These are phyloP conservation scores for Yamadazyma takamatsuzukensis DNA, from an alignment of 805 yeast species.

Conservation along the genomic window DNA sequence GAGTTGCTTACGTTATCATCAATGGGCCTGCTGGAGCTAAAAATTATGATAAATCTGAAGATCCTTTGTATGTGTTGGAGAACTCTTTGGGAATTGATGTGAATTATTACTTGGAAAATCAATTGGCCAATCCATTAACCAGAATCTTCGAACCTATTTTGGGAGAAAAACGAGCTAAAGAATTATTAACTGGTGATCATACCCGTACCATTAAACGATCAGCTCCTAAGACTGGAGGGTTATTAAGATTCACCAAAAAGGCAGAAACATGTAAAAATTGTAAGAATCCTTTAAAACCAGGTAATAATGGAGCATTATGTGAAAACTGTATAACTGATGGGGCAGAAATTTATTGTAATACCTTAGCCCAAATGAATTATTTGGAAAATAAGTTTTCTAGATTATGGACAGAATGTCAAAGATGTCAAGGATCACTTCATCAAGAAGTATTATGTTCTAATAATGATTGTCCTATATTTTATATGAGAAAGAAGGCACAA, in stretches of 20 bases:
- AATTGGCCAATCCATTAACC: constrained; percentile 84
- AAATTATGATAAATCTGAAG: constrained; percentile 94
- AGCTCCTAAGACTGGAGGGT: constrained; percentile 78
- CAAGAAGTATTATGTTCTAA: constrained; percentile 94
- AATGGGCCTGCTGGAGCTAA: constrained; percentile 68
- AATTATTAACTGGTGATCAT: constrained; percentile 77
- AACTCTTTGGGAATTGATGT: constrained; percentile 92
- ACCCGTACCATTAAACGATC: constrained; percentile 72
- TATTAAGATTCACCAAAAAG: constrained; percentile 88
- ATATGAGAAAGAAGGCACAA: constrained; percentile 88
- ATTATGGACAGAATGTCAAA: constrained; percentile 96
- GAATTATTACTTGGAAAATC: constrained; percentile 89
- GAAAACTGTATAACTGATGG: constrained; percentile 75
- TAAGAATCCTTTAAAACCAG: constrained; percentile 65
- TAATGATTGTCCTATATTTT: constrained; percentile 95
- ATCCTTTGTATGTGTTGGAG: constrained; percentile 89
- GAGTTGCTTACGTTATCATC: constrained; percentile 95
- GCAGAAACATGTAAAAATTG: constrained; percentile 88
- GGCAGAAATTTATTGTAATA: constrained; percentile 76
- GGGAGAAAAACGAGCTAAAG: constrained; percentile 80
- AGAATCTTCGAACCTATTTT: constrained; percentile 94
- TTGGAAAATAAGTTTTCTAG: constrained; percentile 80
- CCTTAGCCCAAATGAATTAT: constrained; percentile 73
- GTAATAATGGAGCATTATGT: constrained; percentile 72
- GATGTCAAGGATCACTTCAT: constrained; percentile 94